These are phyloP conservation scores for Dalbergia oliveri DNA, from an alignment of 306 rosid species.

Conservation along the genomic window DNA sequence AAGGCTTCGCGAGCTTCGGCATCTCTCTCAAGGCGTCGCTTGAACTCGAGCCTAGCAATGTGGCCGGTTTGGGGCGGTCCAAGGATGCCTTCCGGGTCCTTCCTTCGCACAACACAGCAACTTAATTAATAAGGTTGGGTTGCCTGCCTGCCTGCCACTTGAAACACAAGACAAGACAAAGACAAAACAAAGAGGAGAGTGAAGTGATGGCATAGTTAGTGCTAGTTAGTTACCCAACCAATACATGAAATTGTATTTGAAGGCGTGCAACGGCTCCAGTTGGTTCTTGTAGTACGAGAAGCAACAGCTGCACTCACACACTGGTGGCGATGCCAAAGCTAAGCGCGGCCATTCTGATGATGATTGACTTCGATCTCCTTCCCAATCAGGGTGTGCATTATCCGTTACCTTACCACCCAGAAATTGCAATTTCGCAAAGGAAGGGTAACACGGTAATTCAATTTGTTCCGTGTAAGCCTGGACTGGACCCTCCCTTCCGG, in stretches of 20 bases:
- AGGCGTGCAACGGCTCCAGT: conserved; percentile 32
- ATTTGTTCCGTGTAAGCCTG: no score
- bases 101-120: conserved; percentile 30
- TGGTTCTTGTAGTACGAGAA: conserved; percentile 32
- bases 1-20: conserved; percentile 84
- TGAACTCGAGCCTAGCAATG: conserved; percentile 74
- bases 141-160: background rate
- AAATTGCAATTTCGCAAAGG: background rate
- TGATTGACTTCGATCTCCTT: no score
- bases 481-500: no score
- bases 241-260: conserved; percentile 59
- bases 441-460: background rate
- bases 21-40: conserved; percentile 75
- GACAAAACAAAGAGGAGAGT: background rate
- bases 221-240: conserved; percentile 64
- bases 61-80: conserved; percentile 79
- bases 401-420: conserved; percentile 40
- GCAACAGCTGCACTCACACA: conserved; percentile 27
- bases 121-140: no score
- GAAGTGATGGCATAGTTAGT: background rate
- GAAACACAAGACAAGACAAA: background rate
- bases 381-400: conserved; percentile 20
- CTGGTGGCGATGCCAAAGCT: conserved; percentile 65
- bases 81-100: conserved; percentile 92
- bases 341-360: conserved; percentile 67